Evolutionary conservation across 1,139 yeast genomes (phyloP).

Genomic region (Hemisphaericaspora xylofermentans): DNA sequence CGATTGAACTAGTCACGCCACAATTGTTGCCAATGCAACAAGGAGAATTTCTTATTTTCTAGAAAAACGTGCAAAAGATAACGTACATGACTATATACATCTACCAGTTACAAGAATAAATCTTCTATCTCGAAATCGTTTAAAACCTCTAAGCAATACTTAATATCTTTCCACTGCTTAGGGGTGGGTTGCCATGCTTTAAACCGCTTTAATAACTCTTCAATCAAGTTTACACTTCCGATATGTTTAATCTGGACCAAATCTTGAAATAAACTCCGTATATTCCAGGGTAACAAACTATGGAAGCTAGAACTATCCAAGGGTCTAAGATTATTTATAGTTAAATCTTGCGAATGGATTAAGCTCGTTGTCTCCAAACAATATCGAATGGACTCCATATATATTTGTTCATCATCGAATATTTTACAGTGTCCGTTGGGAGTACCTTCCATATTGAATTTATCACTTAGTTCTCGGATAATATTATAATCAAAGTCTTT

Average conservation of each 20-base stretch:
- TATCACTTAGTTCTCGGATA: slow-evolving; percentile 31
- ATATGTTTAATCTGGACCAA: slow-evolving; percentile 39
- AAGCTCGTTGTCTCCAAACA: slow-evolving; percentile 40
- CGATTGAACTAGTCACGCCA: no score
- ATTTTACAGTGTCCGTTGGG: slow-evolving; percentile 30
- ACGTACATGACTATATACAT: neutral
- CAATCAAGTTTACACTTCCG: slow-evolving; percentile 27
- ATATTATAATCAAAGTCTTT: slow-evolving; percentile 31
- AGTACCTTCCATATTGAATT: slow-evolving; percentile 22
- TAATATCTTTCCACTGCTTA: slow-evolving; percentile 41
- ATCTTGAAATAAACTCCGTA: slow-evolving; percentile 39
- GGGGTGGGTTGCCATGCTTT: slow-evolving; percentile 41
- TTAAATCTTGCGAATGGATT: slow-evolving; percentile 15
- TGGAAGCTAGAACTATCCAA: slow-evolving; percentile 5
- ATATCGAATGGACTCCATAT: slow-evolving; percentile 31
- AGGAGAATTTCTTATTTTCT: no score
- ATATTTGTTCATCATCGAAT: slow-evolving; percentile 25
- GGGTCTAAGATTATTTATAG: slow-evolving; percentile 5
- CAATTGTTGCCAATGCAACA: no score
- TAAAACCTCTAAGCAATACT: slow-evolving; percentile 38
- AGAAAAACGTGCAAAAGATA: neutral
- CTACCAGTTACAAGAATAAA: slow-evolving; percentile 17
- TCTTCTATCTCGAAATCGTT: slow-evolving; percentile 36
- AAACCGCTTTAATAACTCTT: slow-evolving; percentile 33
- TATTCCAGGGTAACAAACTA: slow-evolving; percentile 39